Evolutionary conservation across 2,329 filamentous ascomycete species (phyloP), one percentile per base, ranked within the genome.

Genomic region (Chaetomium olivaceum): DNA sequence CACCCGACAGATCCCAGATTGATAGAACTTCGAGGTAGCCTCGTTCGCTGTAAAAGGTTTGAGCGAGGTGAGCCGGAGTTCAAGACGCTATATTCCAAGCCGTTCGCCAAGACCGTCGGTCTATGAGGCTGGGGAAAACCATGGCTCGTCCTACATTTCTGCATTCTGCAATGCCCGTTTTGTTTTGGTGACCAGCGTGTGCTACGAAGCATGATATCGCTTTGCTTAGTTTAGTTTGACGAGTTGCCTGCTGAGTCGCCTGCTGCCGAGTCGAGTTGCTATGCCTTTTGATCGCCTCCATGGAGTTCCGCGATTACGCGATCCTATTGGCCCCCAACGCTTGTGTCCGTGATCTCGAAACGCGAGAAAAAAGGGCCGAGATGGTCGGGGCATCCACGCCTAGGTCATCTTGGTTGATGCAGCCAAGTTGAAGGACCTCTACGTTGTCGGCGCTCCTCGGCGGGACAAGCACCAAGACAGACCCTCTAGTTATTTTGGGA

Each of bases 1-100:
- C 90, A 88, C 91, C 93, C 91, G 92, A 96, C 93, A 95, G 91
- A 89, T 95, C 89, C 91, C 79, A 96, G 89, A 97, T 79, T 75
- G 86, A 95, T 81, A 79, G 80, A 82, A 82, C 78, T 80, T 81
- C 79, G 79, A 79, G 81, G 80, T 83, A 43, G 84, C 86, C 85
- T 84, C 86, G 87, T 83, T 91, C 88, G 88, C 85, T 80, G 77
- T 81, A 73, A 81, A 79, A 83, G 84, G 83, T 81, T 89, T 89
- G 89, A 92, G 86, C 85, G 87, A 85, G 83, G 85, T 82, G 81
- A 80, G 81, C 80, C 77, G 77, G 78, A 80, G 60, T 77, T 77
- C 80, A 80, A 83, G 89, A 85, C 86, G 86, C 88, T 87, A 93
- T 93, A 94, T 94, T 94, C 90, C 91, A 88, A 83, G 89, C 91